These are phyloP conservation scores for Venturia oleaginea DNA, from an alignment of 2,329 filamentous ascomycete genomes.

Conservation along the genomic window DNA sequence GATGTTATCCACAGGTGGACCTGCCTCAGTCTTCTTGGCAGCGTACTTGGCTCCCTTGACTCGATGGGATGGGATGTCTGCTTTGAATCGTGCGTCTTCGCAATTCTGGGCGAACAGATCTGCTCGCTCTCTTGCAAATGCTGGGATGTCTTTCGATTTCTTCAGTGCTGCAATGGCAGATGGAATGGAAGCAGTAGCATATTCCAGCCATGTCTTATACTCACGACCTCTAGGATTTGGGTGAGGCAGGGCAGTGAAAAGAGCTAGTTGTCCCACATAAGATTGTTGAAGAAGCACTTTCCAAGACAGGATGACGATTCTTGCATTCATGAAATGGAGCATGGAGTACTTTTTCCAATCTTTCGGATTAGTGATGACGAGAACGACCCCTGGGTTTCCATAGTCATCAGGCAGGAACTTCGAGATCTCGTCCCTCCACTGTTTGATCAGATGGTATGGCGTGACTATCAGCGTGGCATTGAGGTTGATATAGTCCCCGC, in stretches of 20 bases:
- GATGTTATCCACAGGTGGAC: not conserved
- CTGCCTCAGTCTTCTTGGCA: not conserved
- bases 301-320: slow-evolving; percentile 49
- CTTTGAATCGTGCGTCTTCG: slow-evolving; percentile 27
- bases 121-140: not conserved
- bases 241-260: not conserved
- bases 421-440: slow-evolving; percentile 49
- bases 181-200: not conserved
- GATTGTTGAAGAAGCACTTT: slow-evolving; percentile 35
- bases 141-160: not conserved
- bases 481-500: slow-evolving; percentile 30
- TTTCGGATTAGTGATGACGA: slow-evolving; percentile 33
- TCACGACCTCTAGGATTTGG: not conserved
- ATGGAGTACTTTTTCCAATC: slow-evolving; percentile 37
- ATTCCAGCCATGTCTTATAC: not conserved
- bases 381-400: slow-evolving; percentile 27
- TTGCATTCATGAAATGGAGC: slow-evolving; percentile 36
- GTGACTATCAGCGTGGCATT: slow-evolving; percentile 53
- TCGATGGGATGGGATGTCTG: slow-evolving; percentile 30
- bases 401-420: slow-evolving; percentile 36
- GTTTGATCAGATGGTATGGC: slow-evolving; percentile 44
- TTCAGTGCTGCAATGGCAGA: not conserved
- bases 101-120: not conserved
- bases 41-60: slow-evolving; percentile 27
- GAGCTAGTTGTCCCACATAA: slow-evolving; percentile 34